Base-by-base conservation (phyloP, 768 basidiomycete genomes). In the Thelephora ganbajun region DNA sequence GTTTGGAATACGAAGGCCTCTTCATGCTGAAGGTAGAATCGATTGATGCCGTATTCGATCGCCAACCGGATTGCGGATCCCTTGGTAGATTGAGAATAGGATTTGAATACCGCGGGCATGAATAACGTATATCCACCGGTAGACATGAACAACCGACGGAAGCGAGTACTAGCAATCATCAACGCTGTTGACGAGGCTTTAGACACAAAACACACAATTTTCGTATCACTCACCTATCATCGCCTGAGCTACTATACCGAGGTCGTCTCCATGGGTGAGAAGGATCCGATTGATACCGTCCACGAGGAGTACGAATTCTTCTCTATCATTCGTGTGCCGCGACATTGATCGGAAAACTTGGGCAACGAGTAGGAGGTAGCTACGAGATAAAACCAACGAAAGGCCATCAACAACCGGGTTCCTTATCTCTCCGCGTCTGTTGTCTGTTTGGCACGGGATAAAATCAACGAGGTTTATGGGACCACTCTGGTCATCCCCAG, bases 1-100 rank as follows among this genome's bases (percentile, higher is more conserved):
- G 73, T 74, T 60, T 87, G 84, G 58, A 83, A 88, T 43, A 86
- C 64, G 56, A 87, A 85, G 0, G 78, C 70, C 37, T 85, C 80
- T 45, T 73, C 70, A 55, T 89, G 84, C 2, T 82, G 65, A 1
- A 81, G 79, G 50, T 80, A 82, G 65, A 89, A 88, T 3, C 83
- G 73, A 54, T 73, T 77, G 47, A 76, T 61, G 2, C 80, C 73
- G 51, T 84, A 87, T 58, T 85, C 80, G 48, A 89, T 78, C 12
- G 82, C 80, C 12, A 66, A 61, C 44, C 72, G 71, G 43, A 89
- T 81, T 5, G 76, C 76, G 1, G 61, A 57, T 54, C 83, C 72
- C 2, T 59, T 55, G 30, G 77, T 72, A 1, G 74, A 68, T 56
- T 85, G 80, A 7, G 74, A 66, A 57, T 85, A 89, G 19, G 78